These are phyloP conservation scores for Phyllostachys edulis DNA, from an alignment of 176 grass and related monocot genomes.

Conservation along the genomic window DNA sequence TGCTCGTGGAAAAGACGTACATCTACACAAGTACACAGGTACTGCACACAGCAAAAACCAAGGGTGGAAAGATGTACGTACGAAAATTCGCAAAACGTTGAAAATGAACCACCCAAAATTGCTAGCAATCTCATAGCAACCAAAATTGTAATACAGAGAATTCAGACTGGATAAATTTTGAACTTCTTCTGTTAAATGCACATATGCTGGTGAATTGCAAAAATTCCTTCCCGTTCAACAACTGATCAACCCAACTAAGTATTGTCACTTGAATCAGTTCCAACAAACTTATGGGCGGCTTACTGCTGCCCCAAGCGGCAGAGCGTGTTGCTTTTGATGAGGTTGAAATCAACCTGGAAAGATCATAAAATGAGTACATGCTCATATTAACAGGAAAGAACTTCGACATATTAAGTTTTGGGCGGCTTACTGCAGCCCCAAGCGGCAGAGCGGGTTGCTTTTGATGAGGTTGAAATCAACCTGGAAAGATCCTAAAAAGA, in stretches of 20 bases:
- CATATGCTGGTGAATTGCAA: background rate
- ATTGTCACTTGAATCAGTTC: background rate
- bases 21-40: background rate
- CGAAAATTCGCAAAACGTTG: background rate
- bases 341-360: slow-evolving; percentile 87
- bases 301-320: slow-evolving; percentile 65
- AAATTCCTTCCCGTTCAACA: background rate
- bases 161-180: background rate
- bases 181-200: background rate
- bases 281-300: too few relatives aligned
- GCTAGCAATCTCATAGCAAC: background rate
- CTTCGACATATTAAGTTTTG: too few relatives aligned
- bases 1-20: too few relatives aligned
- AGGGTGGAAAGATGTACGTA: background rate
- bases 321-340: slow-evolving; percentile 63
- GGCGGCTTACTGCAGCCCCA: slow-evolving; percentile 50
- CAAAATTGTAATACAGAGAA: background rate
- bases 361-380: slow-evolving; percentile 1
- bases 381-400: background rate
- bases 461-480: slow-evolving; percentile 91
- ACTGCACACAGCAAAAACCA: background rate
- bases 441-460: slow-evolving; percentile 58
- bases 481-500: slow-evolving; percentile 43
- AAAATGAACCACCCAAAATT: background rate
- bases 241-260: background rate